phyloP scores from a whole-genome alignment of 2,329 filamentous ascomycete species.

The Cercospora berteroae region DNA sequence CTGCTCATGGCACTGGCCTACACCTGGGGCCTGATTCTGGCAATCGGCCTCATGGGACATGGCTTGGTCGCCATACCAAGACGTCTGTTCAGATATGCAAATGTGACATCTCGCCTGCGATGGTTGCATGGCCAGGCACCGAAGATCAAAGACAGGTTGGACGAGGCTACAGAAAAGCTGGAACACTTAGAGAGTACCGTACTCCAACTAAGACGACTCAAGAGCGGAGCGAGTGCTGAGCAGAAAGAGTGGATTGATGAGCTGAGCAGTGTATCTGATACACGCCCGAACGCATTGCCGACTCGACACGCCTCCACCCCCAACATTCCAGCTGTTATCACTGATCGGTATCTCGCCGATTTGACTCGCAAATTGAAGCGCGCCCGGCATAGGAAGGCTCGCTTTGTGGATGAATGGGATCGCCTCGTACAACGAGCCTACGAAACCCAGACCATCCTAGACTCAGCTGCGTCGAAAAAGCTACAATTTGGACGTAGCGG shows the following conservation, averaged over 20 bases:
- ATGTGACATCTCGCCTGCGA: slow-evolving; percentile 69
- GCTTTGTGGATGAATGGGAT: slow-evolving; percentile 86
- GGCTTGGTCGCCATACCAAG: slow-evolving; percentile 89
- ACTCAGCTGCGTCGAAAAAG: slow-evolving; percentile 75
- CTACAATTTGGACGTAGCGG: slow-evolving; percentile 65
- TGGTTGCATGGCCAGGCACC: slow-evolving; percentile 77
- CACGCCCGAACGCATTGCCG: slow-evolving; percentile 43
- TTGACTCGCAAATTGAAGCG: slow-evolving; percentile 78
- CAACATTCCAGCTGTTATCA: slow-evolving; percentile 71
- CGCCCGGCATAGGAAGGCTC: slow-evolving; percentile 76
- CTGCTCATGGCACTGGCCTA: slow-evolving; percentile 92
- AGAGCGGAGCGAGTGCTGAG: slow-evolving; percentile 70
- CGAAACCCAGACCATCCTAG: slow-evolving; percentile 75
- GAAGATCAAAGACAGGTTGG: slow-evolving; percentile 78
- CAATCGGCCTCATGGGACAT: slow-evolving; percentile 97
- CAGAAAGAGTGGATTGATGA: slow-evolving; percentile 97
- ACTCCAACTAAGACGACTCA: slow-evolving; percentile 72
- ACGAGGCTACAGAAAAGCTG: slow-evolving; percentile 75
- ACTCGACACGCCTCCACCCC: slow-evolving; percentile 35
- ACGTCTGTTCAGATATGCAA: slow-evolving; percentile 74
- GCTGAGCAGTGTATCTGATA: slow-evolving; percentile 73
- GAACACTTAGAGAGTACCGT: slow-evolving; percentile 82
- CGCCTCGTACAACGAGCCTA: slow-evolving; percentile 70
- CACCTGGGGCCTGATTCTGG: slow-evolving; percentile 85
- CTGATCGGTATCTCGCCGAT: slow-evolving; percentile 88